Evolutionary conservation across 192 early-diverging fungal species (phyloP).

Genomic region (Coemansia sp.): DNA sequence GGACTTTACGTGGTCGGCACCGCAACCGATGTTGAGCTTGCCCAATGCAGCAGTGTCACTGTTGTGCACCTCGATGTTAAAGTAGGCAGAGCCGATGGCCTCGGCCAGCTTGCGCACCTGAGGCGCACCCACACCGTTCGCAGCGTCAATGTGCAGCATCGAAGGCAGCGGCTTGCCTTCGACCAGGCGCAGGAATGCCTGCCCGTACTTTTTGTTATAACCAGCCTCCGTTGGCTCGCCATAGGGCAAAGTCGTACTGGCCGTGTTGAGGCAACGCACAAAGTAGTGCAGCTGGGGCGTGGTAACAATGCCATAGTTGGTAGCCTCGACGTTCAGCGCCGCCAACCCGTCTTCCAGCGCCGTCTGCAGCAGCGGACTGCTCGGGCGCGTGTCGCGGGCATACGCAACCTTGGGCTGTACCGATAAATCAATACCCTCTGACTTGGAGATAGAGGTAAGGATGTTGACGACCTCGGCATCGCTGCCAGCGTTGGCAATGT

Average conservation of each 20-base stretch:
- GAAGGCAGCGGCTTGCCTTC: conserved; percentile 68
- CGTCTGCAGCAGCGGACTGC: conserved; percentile 73
- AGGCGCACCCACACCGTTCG: conserved; percentile 96
- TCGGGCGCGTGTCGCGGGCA: conserved; percentile 93
- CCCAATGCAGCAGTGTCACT: conserved; percentile 64
- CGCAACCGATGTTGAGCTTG: conserved; percentile 88
- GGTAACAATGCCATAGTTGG: conserved; percentile 84
- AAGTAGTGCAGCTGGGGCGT: conserved; percentile 98
- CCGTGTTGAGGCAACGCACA: conserved; percentile 83
- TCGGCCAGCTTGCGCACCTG: conserved; percentile 75
- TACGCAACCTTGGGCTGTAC: conserved; percentile 72
- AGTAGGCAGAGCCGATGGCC: conserved; percentile 60
- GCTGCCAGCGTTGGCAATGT: conserved; percentile 79
- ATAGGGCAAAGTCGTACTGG: conserved; percentile 68
- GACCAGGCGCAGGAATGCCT: conserved; percentile 79
- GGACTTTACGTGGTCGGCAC: conserved; percentile 98
- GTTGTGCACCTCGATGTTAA: conserved; percentile 71
- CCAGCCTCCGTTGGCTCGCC: conserved; percentile 88
- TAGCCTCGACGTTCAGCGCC: conserved; percentile 64
- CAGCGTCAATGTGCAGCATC: conserved; percentile 79
- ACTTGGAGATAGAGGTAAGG: conserved; percentile 61
- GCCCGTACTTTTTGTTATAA: conserved; percentile 87
- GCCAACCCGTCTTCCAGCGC: conserved; percentile 80
- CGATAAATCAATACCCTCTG: conserved; percentile 69
- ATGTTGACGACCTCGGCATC: conserved; percentile 61